Conservation (phyloP, 2,329 filamentous ascomycete species). For the Calonectria naviculata region DNA sequence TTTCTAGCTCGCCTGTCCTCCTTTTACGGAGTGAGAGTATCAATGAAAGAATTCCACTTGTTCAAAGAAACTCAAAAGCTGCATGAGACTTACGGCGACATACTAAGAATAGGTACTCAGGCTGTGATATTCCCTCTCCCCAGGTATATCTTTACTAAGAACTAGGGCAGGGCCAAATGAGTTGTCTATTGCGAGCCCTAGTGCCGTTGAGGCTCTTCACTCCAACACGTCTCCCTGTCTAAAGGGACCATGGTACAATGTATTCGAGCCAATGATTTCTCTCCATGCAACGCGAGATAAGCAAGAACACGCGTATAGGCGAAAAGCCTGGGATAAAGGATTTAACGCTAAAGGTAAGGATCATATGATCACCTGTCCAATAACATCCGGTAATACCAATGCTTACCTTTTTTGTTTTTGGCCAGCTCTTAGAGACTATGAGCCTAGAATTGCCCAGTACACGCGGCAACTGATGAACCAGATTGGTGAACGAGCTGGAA, state of each 20-base stretch:
- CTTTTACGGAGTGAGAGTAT: background rate
- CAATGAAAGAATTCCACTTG: background rate
- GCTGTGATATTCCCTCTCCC: too few species aligned
- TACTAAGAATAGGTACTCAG: slow-evolving; percentile 8
- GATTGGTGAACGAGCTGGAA: background rate
- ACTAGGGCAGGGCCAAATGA: background rate
- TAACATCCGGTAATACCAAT: background rate
- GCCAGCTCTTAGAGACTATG: slow-evolving; percentile 19
- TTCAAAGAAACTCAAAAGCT: background rate
- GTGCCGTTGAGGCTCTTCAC: background rate
- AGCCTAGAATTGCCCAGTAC: slow-evolving; percentile 18
- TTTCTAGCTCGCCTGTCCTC: background rate
- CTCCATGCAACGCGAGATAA: background rate
- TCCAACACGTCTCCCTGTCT: background rate
- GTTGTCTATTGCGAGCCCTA: background rate
- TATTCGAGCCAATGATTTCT: background rate
- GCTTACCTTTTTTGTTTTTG: background rate
- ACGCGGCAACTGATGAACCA: background rate
- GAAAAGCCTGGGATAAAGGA: background rate
- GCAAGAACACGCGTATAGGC: background rate
- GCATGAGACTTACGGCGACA: slow-evolving; percentile 6
- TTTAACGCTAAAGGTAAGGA: background rate
- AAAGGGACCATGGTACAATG: slow-evolving; percentile 6
- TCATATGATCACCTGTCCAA: background rate
- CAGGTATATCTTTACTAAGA: background rate